Conservation (phyloP, 2,329 filamentous ascomycete species). For the Phialemoniopsis sp. region DNA sequence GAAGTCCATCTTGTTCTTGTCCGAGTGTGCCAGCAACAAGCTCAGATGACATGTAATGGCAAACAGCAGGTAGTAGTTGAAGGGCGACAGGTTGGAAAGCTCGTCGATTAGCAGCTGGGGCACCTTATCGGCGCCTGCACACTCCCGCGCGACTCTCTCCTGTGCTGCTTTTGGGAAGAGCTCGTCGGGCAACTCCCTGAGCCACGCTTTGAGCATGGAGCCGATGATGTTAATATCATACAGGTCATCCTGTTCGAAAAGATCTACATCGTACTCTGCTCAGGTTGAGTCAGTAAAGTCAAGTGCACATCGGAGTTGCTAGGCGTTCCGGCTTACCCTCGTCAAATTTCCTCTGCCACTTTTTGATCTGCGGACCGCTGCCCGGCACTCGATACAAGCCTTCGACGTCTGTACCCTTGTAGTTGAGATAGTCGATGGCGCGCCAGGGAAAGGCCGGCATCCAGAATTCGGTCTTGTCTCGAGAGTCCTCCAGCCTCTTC, state of each 20-base stretch:
- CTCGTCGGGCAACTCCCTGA: conserved; percentile 90
- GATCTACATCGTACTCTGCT: conserved; percentile 78
- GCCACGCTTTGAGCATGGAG: conserved; percentile 94
- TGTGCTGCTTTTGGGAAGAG: conserved; percentile 85
- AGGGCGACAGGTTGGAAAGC: conserved; percentile 88
- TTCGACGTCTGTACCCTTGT: conserved; percentile 90
- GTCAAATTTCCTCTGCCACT: conserved; percentile 90
- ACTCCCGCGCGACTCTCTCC: conserved; percentile 74
- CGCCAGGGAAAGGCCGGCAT: conserved; percentile 96
- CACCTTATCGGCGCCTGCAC: conserved; percentile 71
- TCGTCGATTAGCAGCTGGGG: conserved; percentile 83
- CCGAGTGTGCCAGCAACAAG: conserved; percentile 82
- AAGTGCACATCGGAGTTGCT: too few species aligned
- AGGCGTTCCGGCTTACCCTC: conserved; percentile 50
- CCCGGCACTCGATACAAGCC: conserved; percentile 90
- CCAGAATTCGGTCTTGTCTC: conserved; percentile 97
- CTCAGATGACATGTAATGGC: conserved; percentile 96
- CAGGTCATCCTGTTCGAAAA: conserved; percentile 81
- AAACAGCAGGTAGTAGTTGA: conserved; percentile 96
- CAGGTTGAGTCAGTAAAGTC: conserved; percentile 10
- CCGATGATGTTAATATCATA: conserved; percentile 97
- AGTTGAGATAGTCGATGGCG: conserved; percentile 94
- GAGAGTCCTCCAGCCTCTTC: conserved; percentile 79
- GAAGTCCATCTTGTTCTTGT: conserved; percentile 98
- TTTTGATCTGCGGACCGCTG: conserved; percentile 84